phyloP scores from a whole-genome alignment of 2,329 filamentous ascomycete genomes.

The Exophiala phaeomuriformis region DNA sequence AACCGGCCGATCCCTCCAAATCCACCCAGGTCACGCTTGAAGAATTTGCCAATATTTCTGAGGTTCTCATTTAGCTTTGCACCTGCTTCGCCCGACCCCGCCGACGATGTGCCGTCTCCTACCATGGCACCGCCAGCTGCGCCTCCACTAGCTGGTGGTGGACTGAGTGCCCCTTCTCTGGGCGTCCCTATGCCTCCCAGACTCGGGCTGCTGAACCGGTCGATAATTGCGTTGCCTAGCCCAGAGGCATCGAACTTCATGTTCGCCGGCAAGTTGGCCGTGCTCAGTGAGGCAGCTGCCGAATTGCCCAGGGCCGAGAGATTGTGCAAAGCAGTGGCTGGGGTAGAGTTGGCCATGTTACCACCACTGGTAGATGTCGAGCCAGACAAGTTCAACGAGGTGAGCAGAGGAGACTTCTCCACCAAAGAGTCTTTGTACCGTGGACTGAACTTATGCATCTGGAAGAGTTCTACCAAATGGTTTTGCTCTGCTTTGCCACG shows the following conservation, averaged over 20 bases:
- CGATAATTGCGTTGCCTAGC: conserved; percentile 76
- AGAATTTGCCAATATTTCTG: conserved; percentile 94
- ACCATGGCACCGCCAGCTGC: conserved; percentile 22
- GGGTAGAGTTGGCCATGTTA: conserved; percentile 21
- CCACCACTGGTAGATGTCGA: conserved; percentile 30
- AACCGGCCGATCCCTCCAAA: conserved; percentile 61
- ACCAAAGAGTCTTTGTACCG: conserved; percentile 61
- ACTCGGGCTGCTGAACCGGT: conserved; percentile 61
- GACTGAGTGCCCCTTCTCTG: conserved; percentile 33
- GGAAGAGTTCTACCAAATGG: conserved; percentile 81
- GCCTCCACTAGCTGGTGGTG: conserved; percentile 24
- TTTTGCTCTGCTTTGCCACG: conserved; percentile 69
- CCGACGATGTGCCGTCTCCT: conserved; percentile 29
- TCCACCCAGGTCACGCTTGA: conserved; percentile 74
- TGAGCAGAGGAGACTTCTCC: conserved; percentile 62
- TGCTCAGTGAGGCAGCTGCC: conserved; percentile 37
- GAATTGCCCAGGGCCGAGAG: conserved; percentile 40
- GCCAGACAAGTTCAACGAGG: conserved; percentile 51
- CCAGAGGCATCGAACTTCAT: conserved; percentile 70
- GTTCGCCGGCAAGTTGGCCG: conserved; percentile 39
- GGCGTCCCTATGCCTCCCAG: conserved; percentile 68
- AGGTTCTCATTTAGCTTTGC: conserved; percentile 84
- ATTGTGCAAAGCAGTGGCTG: conserved; percentile 41
- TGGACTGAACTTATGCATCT: conserved; percentile 65
- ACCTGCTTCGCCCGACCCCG: conserved; percentile 42